Base-by-base conservation (phyloP, 2,329 filamentous ascomycete species). In the Epichloe brachyelytri region DNA sequence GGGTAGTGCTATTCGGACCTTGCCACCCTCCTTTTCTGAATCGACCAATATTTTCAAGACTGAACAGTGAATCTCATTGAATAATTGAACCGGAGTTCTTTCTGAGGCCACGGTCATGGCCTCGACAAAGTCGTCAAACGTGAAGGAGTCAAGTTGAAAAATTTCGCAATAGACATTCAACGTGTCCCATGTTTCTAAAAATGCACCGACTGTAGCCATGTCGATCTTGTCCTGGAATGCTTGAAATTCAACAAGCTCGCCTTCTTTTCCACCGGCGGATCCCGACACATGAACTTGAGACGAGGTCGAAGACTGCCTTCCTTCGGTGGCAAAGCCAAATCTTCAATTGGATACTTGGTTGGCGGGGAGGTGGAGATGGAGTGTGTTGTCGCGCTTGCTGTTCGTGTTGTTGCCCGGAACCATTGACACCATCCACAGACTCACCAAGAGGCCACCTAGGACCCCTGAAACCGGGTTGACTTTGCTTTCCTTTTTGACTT, bases 121-220 rank as follows among this genome's bases (percentile, higher is more conserved):
- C 63, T 97, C 86, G 4, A 95, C 76, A 60, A 90, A 97, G 65
- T 98, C 93, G 64, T 98, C 93, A 61, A 97, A 94, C 0, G 91
- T 97, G 63, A 98, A 98, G 0, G 91, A 97, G 66, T 98, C 93
- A 26, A 98, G 76, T 61, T 88, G 81, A 63, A 95, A 95, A 17
- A 96, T 85, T 61, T 95, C 88, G 62, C 89, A 95, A 63, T 96
- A 96, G n/a, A 98, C 91, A 61, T 96, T 98, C 36, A 98, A 75
- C 0, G 90, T 96, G 60, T 96, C 89, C 93, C 93, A 98, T 0
- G 87, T 88, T 68, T 96, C 91, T 22, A 98, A 70, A 15, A 97
- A 71, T 2, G 82, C 77, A 0, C 90, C 89, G n/a, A 96, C 80
- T 3, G 88, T 91, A 59, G 85, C 82, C 80, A 91, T 93, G 19